Base-by-base conservation (phyloP, 148 eudicot species). In the Hydrangea macrophylla region DNA sequence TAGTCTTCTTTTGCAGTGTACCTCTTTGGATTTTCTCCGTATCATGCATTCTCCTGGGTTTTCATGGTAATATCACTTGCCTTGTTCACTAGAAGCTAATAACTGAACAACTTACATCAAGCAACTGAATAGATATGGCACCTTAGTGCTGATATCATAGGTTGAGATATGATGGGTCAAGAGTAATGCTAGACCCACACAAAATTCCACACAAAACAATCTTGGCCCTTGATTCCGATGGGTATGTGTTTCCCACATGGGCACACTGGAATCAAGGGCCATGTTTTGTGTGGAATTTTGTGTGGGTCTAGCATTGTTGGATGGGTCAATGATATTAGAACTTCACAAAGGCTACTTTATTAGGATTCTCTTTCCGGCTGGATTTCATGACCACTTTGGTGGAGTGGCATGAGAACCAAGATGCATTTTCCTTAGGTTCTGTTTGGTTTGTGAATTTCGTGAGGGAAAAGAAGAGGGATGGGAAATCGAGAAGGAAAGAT, bases 11-110 rank as follows among this genome's bases (percentile, higher is more conserved):
- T 64, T 85, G 82, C 91, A 88, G 96, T 72, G 50, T 85, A 25
- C 93, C 96, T 23, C 93, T 90, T 39, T 90, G 96, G 96, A 77
- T 84, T 68, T 90, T 82, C 71, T 86, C 84, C 18, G 81, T 88
- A 67, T 60, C 71, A 17, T 88, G 89, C 78, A 73, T 81, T 63
- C 71, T 85, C 80, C 86, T 90, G 31, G 87, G 80, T 63, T 88
- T 88, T 73, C 96, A 90, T 73, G 96, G 96, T 90, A 88, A 74
- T 58, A 32, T 57, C 22, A 54, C 24, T 12, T 54, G 50, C 17
- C 40, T 3, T 13, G 0, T 20, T 50, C 20, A 31, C 11, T 0
- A 20, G 2, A 40, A 9, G 69, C 31, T 23, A 68, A 22, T 71
- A 68, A 55, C 68, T 30, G n/a, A 30, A 11, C 32, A 24, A 17